Base-by-base conservation (phyloP, 2,329 filamentous ascomycete genomes). In the Escovopsis sp. region DNA sequence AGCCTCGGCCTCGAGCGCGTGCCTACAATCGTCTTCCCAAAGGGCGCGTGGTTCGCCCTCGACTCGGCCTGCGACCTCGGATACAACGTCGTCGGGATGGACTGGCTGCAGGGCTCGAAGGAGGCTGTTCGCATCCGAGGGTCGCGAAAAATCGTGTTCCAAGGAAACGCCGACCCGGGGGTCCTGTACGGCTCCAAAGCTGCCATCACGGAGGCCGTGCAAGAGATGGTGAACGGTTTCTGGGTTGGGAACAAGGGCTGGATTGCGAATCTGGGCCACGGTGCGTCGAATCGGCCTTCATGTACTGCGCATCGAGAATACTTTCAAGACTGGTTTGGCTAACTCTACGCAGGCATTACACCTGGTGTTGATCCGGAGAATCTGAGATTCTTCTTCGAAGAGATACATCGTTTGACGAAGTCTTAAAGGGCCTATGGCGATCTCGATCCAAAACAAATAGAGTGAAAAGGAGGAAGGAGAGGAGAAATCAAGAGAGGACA, bases 1-100 rank as follows among this genome's bases (percentile, higher is more conserved):
- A 81, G 84, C 57, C 70, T 93, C 56, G 79, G 79, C 0, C 64
- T 89, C 40, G 83, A 88, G 44, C 71, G 68, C 10, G 89, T 98
- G 3, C 91, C 91, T 3, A 95, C 96, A 88, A 93, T 88, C 5
- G 87, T 96, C 20, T 98, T 98, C 61, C 87, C 91, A 31, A 98
- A 98, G 68, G 91, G 91, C 10, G 89, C 91, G 10, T 96, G 91
- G 84, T 91, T 94, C 61, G 86, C 87, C 4, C 71, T 98, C 39
- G 84, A 95, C 51, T 79, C 84, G 29, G 74, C 91, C 15, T 95
- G 88, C 65, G 69, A 87, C 54, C 75, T 88, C 13, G 88, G 87
- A 34, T 98, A 96, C 67, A 76, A 96, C 55, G 86, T 95, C 32
- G 83, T 98, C 43, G 86, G 91, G 5, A 70, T 98, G 50, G 91